phyloP scores from a whole-genome alignment of 345 rosid genomes.

The Gossypium mustelinum region DNA sequence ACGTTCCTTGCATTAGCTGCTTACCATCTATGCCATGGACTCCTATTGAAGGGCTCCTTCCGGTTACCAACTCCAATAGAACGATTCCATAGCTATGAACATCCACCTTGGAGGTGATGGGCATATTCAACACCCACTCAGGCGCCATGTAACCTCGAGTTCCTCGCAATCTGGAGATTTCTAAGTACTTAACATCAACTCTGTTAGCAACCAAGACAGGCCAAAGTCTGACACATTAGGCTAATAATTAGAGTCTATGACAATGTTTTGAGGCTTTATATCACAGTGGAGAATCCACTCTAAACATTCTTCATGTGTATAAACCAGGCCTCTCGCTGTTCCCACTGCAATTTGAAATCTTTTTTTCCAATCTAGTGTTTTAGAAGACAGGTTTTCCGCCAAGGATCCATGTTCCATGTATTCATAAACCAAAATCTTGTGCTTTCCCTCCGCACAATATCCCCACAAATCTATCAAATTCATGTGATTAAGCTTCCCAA shows the following conservation, averaged over 20 bases:
- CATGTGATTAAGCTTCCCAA: conserved; percentile 37
- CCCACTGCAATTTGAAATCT: conserved; percentile 24
- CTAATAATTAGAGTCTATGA: too few relatives aligned
- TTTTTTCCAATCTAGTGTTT: conserved; percentile 21
- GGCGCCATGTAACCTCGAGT: conserved; percentile 32
- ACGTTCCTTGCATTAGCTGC: background rate
- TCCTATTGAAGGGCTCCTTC: background rate
- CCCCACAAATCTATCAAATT: conserved; percentile 32
- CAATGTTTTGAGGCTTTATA: too few relatives aligned
- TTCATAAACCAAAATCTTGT: conserved; percentile 26
- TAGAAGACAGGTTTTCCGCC: conserved; percentile 1
- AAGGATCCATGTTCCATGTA: conserved; percentile 22
- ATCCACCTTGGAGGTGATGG: conserved; percentile 39
- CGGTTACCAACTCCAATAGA: conserved; percentile 30
- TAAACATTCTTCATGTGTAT: background rate
- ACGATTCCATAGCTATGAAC: conserved; percentile 40
- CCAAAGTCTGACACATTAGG: too few relatives aligned
- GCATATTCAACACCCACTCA: conserved; percentile 22
- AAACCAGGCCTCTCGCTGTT: conserved; percentile 22
- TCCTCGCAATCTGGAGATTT: conserved; percentile 13
- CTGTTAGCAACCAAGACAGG: too few relatives aligned
- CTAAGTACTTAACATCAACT: too few relatives aligned
- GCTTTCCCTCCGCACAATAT: conserved; percentile 25
- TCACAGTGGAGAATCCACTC: too few relatives aligned
- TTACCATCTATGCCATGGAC: background rate